These are phyloP conservation scores for Lachancea fermentati DNA, from an alignment of 805 yeast genomes.

Conservation along the genomic window DNA sequence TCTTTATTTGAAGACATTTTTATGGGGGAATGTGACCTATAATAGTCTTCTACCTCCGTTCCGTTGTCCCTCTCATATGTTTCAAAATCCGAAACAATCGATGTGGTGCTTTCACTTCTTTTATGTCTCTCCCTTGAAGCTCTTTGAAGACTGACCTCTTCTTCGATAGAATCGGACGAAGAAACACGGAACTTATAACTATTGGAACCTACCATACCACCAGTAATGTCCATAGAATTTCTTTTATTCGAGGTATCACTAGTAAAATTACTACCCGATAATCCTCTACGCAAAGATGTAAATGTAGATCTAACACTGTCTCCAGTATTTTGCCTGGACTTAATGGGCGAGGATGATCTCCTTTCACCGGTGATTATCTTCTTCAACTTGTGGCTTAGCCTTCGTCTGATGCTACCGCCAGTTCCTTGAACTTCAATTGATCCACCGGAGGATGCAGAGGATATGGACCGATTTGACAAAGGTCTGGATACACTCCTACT, in stretches of 20 bases:
- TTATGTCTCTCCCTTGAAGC: slow-evolving; percentile 1
- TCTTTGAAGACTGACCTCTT: neutral
- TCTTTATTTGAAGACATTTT: slow-evolving; percentile 4
- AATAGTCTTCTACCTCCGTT: slow-evolving; percentile 7
- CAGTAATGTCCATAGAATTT: slow-evolving; percentile 1
- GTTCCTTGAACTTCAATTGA: slow-evolving; percentile 13
- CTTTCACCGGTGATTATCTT: slow-evolving; percentile 20
- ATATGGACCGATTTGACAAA: neutral
- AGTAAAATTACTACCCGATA: slow-evolving; percentile 14
- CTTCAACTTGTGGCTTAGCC: slow-evolving; percentile 16
- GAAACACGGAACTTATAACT: slow-evolving; percentile 3
- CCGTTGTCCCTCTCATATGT: slow-evolving; percentile 5
- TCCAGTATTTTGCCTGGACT: slow-evolving; percentile 25
- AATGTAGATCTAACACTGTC: slow-evolving; percentile 21
- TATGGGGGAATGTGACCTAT: slow-evolving; percentile 10
- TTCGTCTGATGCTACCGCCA: slow-evolving; percentile 19
- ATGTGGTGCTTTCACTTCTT: slow-evolving; percentile 4
- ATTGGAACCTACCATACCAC: neutral
- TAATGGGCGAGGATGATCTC: slow-evolving; percentile 17
- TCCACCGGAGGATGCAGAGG: slow-evolving; percentile 7
- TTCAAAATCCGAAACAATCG: slow-evolving; percentile 11
- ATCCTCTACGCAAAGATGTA: slow-evolving; percentile 12
- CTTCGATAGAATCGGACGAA: slow-evolving; percentile 8
- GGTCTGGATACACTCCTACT: neutral
- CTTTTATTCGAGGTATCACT: slow-evolving; percentile 4